phyloP scores from a whole-genome alignment of 768 basidiomycete genomes.

The Suillus occidentalis region DNA sequence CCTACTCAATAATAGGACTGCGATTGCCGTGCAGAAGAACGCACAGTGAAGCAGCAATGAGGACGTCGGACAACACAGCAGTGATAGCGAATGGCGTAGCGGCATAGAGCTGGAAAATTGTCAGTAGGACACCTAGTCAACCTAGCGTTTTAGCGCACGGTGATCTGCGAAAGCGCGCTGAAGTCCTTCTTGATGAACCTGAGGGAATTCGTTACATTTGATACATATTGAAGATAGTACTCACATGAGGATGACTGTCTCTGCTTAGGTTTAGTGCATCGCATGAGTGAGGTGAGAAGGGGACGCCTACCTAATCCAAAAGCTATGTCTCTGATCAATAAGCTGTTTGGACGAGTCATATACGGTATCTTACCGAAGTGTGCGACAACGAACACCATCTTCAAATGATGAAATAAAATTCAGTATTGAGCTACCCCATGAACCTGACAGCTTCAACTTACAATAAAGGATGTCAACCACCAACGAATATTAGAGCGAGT shows the following conservation, averaged over 20 bases:
- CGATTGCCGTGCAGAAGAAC: constrained; percentile 40
- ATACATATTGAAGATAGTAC: not conserved
- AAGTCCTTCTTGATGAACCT: constrained; percentile 43
- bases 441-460: not conserved
- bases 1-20: constrained; percentile 37
- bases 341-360: constrained; percentile 19
- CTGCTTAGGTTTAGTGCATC: constrained; percentile 6
- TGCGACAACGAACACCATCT: constrained; percentile 34
- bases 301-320: constrained; percentile 38
- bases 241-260: constrained; percentile 13
- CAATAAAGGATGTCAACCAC: constrained; percentile 38
- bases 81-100: constrained; percentile 46
- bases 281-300: not conserved
- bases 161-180: constrained; percentile 35
- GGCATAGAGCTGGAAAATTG: constrained; percentile 30
- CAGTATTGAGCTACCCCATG: not conserved
- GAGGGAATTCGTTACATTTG: not conserved
- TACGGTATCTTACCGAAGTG: constrained; percentile 40
- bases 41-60: constrained; percentile 44
- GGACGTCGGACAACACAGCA: constrained; percentile 45
- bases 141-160: constrained; percentile 24
- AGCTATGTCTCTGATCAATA: constrained; percentile 10
- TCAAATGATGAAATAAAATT: not conserved
- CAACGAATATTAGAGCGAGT: constrained; percentile 31
- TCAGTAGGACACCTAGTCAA: not conserved